Base-by-base conservation (phyloP, 2,329 filamentous ascomycete species). In the Aspergillus phoenicis region DNA sequence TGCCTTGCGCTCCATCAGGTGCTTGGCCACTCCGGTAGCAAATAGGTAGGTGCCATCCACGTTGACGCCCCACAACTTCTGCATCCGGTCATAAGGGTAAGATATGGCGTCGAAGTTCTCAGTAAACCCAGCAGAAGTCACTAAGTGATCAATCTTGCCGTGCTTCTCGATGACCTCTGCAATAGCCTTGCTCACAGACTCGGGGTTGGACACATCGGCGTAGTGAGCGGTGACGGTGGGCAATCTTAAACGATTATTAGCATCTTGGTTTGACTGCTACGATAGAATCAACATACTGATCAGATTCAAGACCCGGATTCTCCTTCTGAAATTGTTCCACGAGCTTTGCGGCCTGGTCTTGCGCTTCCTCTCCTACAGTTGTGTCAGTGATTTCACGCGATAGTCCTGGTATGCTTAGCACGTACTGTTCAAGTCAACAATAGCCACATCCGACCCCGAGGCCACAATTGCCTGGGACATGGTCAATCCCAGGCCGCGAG, bases 91-190 rank as follows among this genome's bases (percentile, higher is more conserved):
- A 68, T 93, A 87, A 0, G 93, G 93, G 80, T 98, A 98, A 68
- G 89, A 88, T 71, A 93, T 90, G 51, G 94, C 94, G 71, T 96
- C 90, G 73, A 93, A 96, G 82, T 97, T 97, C 82, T 97, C 94
- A 13, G 91, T 95, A 81, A 98, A 97, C 49, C 94, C 94, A 53
- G 94, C 94, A n/a, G 92, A 96, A 26, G 94, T 97, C 70, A 98
- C 93, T 26, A 98, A 85, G 78, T 91, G 89, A 79, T 97, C 93
- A 69, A 97, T 92, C 77, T 90, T 89, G 77, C 89, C 89, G 75
- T 97, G 93, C 61, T 85, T 79, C 52, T 81, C 70, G 54, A 94
- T 74, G 66, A 94, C 85, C 62, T 92, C 89, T 39, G 83, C 81
- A 67, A 97, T 84, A 68, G 90, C 90, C 33, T 82, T 78, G 60